A percentile compares a stretch with the other conserved stretches of the same genome.
phyloP scores from a whole-genome alignment of 1,139 yeast species.

The Sugiyamaella neomexicana region DNA sequence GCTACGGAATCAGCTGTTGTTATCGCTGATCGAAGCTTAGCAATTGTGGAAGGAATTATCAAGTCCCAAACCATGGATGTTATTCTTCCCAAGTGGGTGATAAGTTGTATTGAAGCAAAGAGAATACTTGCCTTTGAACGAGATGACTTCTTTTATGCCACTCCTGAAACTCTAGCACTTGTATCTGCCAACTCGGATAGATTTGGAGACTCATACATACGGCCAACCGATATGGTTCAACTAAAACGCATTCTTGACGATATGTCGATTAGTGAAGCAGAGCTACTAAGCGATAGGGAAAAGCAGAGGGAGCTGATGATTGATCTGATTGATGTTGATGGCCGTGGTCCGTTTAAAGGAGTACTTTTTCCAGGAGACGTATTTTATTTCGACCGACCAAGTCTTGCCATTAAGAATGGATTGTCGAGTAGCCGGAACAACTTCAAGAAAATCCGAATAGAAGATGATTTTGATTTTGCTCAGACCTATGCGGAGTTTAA shows the following conservation, averaged over 20 bases:
- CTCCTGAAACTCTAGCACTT: constrained; percentile 18
- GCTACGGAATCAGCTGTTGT: constrained; percentile 33
- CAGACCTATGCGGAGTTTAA: constrained; percentile 17
- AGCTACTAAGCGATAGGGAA: background rate
- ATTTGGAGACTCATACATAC: constrained; percentile 37
- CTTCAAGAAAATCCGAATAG: background rate
- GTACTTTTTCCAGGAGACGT: constrained; percentile 18
- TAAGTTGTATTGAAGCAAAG: constrained; percentile 56
- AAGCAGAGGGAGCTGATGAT: constrained; percentile 3
- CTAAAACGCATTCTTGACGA: background rate
- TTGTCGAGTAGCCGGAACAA: background rate
- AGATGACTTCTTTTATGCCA: constrained; percentile 23
- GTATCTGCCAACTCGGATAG: constrained; percentile 32
- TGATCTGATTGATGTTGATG: constrained; percentile 18
- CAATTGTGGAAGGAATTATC: constrained; percentile 48
- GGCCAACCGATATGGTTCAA: constrained; percentile 15
- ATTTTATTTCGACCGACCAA: constrained; percentile 21
- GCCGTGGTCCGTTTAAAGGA: constrained; percentile 16
- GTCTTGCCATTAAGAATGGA: constrained; percentile 14
- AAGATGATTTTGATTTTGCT: constrained; percentile 15
- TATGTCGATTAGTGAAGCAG: background rate
- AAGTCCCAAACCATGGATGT: constrained; percentile 55
- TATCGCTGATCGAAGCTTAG: constrained; percentile 53
- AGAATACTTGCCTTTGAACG: constrained; percentile 60
- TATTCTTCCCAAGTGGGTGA: constrained; percentile 67